A percentile compares a stretch with the other conserved stretches of the same genome.
Evolutionary conservation across 495 filamentous ascomycete species (phyloP).

Genomic region (Talaromyces borbonicus): DNA sequence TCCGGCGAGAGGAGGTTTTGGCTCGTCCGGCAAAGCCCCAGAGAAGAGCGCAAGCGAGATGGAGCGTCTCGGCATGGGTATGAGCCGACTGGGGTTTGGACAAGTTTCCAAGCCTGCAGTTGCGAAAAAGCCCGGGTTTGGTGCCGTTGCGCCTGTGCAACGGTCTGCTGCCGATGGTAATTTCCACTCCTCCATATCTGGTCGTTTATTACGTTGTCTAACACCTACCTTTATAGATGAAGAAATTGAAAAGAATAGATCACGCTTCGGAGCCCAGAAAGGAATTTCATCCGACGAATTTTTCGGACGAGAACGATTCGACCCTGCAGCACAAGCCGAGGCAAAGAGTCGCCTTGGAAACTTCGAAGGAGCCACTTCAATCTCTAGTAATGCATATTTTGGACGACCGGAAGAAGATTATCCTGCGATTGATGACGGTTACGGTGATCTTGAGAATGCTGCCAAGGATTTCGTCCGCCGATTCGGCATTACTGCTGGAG

Average conservation of each 20-base stretch:
- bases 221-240: constrained; percentile 20
- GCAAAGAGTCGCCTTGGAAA: constrained; percentile 77
- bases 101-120: constrained; percentile 60
- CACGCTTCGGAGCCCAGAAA: constrained; percentile 75
- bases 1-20: constrained; percentile 51
- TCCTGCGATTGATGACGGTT: constrained; percentile 50
- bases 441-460: constrained; percentile 80
- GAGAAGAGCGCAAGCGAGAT: constrained; percentile 62
- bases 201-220: background rate
- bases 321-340: constrained; percentile 70
- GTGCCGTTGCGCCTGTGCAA: constrained; percentile 66
- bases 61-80: constrained; percentile 85
- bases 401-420: constrained; percentile 72
- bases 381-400: constrained; percentile 95
- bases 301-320: constrained; percentile 82
- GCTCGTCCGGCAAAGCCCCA: constrained; percentile 39
- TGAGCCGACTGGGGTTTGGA: constrained; percentile 81
- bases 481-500: constrained; percentile 89
- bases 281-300: constrained; percentile 97
- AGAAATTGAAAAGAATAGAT: constrained; percentile 27
- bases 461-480: constrained; percentile 91
- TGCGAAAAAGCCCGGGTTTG: constrained; percentile 76
- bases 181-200: constrained; percentile 7
- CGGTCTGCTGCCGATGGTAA: constrained; percentile 58
- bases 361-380: constrained; percentile 85